Base-by-base conservation (phyloP, 306 rosid species). In the Rosa persica region DNA sequence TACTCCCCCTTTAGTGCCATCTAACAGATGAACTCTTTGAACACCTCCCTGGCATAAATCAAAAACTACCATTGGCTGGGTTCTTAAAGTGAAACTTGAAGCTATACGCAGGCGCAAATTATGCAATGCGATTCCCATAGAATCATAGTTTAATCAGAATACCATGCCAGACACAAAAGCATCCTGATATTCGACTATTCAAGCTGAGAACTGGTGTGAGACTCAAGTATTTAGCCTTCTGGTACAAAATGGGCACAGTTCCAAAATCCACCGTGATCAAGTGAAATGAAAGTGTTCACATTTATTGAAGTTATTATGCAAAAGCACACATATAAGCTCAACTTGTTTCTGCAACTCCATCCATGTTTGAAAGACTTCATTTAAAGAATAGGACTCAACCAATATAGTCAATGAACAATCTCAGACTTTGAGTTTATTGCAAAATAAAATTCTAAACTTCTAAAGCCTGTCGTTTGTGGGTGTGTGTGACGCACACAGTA, bases 21-120 rank as follows among this genome's bases (percentile, higher is more conserved):
- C 98, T 79, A 96, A 82, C 87, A 96, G 82, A 90, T 93, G 99
- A 66, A 96, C 99, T 89, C 99, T 91, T 89, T 96, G 96, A 79
- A 96, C 99, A 49, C 99, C 99, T 39, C 97, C 94, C 99, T 95
- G 90, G 77, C 67, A 85, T 57, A 81, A 81, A 82, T 62, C 66
- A 87, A 77, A 77, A 78, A 83, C 77, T 73, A 69, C 73, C 66
- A 77, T 84, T 82, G 77, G 78, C 78, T 76, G 76, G 74, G 79
- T 84, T 69, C 70, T 46, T 62, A 76, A 86, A 82, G 81, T 65
- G 72, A 72, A 79, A 83, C 80, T 87, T 84, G 43, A 81, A 69
- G 78, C 76, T 65, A 85, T 80, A 85, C 76, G 47, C 39, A 73
- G 68, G 46, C 73, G 72, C 23, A 54, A 17, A 49, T 83, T 81